Evolutionary conservation across 176 grass and related monocot genomes (phyloP).

Genomic region (Ensete ventricosum): DNA sequence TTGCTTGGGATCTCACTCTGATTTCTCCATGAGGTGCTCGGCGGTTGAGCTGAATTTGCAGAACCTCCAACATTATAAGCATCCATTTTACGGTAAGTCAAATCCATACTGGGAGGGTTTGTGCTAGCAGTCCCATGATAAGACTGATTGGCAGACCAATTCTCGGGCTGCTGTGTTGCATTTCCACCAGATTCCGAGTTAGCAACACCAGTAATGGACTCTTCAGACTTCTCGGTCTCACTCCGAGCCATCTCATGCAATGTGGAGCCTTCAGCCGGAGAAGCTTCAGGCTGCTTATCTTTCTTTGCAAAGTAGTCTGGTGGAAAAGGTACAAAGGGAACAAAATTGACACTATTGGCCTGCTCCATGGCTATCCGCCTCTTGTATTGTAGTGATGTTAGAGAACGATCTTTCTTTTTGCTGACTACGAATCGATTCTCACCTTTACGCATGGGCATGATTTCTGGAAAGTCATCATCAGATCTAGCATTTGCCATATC

Average conservation of each 20-base stretch:
- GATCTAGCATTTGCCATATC: conserved; percentile 31
- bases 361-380: conserved; percentile 59
- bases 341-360: conserved; percentile 54
- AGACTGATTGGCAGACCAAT: conserved; percentile 21
- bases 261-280: conserved; percentile 26
- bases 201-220: background rate
- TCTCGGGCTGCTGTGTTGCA: conserved; percentile 13
- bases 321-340: conserved; percentile 87
- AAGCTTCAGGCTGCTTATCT: conserved; percentile 35
- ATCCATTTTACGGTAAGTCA: conserved; percentile 13
- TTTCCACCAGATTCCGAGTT: conserved; percentile 16
- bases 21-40: conserved; percentile 25
- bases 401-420: conserved; percentile 77
- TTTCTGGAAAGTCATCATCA: conserved; percentile 50
- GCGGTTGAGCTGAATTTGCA: conserved; percentile 22
- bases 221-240: background rate
- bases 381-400: conserved; percentile 70
- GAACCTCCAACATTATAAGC: conserved; percentile 6
- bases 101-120: conserved; percentile 21
- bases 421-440: conserved; percentile 83
- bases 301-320: conserved; percentile 90
- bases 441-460: conserved; percentile 82
- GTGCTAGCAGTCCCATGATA: conserved; percentile 21
- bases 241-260: conserved; percentile 12
- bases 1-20: conserved; percentile 15